These are phyloP conservation scores for Diaporthe sp. DNA, from an alignment of 2,329 filamentous ascomycete species.

Conservation along the genomic window DNA sequence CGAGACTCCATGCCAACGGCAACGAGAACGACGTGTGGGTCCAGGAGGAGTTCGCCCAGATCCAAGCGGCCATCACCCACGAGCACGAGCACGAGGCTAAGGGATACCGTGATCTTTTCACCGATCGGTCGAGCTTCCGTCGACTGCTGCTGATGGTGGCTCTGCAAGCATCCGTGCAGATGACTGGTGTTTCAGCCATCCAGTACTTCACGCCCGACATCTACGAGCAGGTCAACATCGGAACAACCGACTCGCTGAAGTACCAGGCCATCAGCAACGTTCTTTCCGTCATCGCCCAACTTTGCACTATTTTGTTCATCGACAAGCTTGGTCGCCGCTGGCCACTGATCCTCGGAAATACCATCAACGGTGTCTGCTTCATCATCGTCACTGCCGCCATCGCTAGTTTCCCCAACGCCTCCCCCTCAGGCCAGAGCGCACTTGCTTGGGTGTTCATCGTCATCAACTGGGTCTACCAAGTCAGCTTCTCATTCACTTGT, in stretches of 20 bases:
- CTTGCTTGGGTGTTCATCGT: conserved; percentile 29
- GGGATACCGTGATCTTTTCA: conserved; percentile 19
- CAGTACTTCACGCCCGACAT: conserved; percentile 29
- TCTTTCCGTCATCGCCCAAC: conserved; percentile 10
- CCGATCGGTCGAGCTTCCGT: conserved; percentile 16
- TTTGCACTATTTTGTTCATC: conserved; percentile 6
- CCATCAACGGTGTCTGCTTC: conserved; percentile 14
- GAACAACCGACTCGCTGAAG: conserved; percentile 8
- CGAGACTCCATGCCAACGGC: conserved; percentile 26
- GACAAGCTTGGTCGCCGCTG: conserved; percentile 26
- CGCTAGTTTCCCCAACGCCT: conserved; percentile 17
- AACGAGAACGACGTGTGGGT: conserved; percentile 23
- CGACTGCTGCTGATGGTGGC: conserved; percentile 3
- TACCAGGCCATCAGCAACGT: conserved; percentile 29
- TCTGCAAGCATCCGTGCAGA: conserved; percentile 26
- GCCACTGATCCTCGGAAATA: conserved; percentile 18
- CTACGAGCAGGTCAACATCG: conserved; percentile 30
- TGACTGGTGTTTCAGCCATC: conserved; percentile 31
- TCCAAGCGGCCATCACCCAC: conserved; percentile 21
- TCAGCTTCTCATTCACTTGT: conserved; percentile 21
- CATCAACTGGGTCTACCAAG: conserved; percentile 18
- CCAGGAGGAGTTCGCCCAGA: conserved; percentile 21
- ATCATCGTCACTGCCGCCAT: conserved; percentile 28
- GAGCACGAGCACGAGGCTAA: conserved; percentile 20
- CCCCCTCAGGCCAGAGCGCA: neutral